These are phyloP conservation scores for Chenopodium quinoa DNA, from an alignment of 148 eudicot genomes.

Conservation along the genomic window DNA sequence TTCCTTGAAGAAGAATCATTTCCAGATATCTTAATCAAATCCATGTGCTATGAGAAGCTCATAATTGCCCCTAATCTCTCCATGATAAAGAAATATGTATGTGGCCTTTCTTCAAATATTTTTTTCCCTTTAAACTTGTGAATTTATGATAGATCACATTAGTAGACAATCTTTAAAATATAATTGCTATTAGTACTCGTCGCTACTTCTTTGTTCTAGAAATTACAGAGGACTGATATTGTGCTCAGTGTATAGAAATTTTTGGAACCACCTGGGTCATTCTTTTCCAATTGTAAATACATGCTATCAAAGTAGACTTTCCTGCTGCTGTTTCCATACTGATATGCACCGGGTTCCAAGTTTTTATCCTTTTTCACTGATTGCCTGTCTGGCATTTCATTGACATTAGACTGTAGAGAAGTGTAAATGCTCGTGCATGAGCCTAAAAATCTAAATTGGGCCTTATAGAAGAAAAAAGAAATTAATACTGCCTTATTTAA, in stretches of 20 bases:
- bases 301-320: neutral
- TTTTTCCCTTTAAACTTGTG: neutral
- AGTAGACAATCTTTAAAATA: neutral
- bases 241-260: neutral
- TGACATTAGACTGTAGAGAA: neutral
- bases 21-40: slow-evolving; percentile 70
- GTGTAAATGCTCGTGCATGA: neutral
- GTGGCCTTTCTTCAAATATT: slow-evolving; percentile 26
- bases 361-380: neutral
- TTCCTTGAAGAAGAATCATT: slow-evolving; percentile 78
- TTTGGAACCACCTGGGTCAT: neutral
- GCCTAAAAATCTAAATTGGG: neutral
- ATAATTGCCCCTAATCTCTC: slow-evolving; percentile 73
- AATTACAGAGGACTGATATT: neutral
- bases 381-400: neutral
- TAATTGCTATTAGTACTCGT: neutral
- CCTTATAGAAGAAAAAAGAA: neutral
- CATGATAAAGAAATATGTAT: slow-evolving; percentile 69
- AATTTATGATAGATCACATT: neutral
- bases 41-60: slow-evolving; percentile 85
- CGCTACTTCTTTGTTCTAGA: neutral
- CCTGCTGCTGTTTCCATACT: neutral
- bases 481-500: neutral
- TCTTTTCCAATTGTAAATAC: neutral
- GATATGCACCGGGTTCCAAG: neutral